Conservation (phyloP, 176 grass and related monocot species). For the Bromus sterilis region DNA sequence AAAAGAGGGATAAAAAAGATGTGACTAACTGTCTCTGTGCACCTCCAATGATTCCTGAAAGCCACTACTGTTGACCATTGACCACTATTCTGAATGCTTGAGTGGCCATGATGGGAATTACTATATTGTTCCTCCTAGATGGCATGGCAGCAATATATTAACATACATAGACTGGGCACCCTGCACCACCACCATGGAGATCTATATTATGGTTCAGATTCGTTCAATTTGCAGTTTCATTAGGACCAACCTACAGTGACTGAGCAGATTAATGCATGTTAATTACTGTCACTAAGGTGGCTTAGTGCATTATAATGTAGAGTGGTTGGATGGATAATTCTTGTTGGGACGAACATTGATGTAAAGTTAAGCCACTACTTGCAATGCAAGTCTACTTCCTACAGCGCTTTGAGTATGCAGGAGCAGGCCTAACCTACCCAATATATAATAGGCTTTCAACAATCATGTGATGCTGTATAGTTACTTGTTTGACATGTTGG, state of each 20-base stretch:
- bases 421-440: slow-evolving; percentile 18
- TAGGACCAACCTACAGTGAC: not conserved
- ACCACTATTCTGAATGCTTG: slow-evolving; percentile 16
- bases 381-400: slow-evolving; percentile 36
- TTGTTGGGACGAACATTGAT: not conserved
- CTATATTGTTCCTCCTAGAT: slow-evolving; percentile 6
- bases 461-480: slow-evolving; percentile 22
- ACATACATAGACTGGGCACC: not conserved
- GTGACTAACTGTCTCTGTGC: slow-evolving; percentile 28
- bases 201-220: slow-evolving; percentile 12
- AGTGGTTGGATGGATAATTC: not conserved
- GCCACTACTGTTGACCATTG: slow-evolving; percentile 34
- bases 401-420: slow-evolving; percentile 7
- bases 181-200: not conserved
- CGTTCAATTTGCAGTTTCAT: not conserved
- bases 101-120: slow-evolving; percentile 12
- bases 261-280: not conserved
- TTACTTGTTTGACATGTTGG: slow-evolving; percentile 33
- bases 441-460: not conserved
- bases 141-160: not conserved
- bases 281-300: not conserved
- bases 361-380: not conserved
- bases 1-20: slow-evolving; percentile 32
- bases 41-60: slow-evolving; percentile 30
- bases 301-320: not conserved